phyloP scores from a whole-genome alignment of 2,329 filamentous ascomycete species.

The Eutypella sp. region DNA sequence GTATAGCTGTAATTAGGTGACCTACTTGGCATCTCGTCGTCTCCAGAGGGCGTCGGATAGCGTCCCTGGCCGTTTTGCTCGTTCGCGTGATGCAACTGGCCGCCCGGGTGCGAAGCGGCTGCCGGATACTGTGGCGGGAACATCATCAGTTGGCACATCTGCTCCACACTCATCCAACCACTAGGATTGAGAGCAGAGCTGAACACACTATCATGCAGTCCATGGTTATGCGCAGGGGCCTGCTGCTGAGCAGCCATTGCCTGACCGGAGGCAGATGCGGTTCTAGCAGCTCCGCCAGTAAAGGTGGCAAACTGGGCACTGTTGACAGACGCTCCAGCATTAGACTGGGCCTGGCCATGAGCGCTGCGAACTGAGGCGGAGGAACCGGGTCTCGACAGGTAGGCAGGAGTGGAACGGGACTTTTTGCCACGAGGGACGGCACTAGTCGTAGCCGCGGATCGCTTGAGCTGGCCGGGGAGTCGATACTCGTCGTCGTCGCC shows the following conservation, averaged over 20 bases:
- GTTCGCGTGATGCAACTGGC: too few relatives aligned
- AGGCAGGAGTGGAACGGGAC: slow-evolving; percentile 1
- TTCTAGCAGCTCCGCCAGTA: too few relatives aligned
- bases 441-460: background rate
- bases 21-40: slow-evolving; percentile 17
- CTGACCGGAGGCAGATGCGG: slow-evolving; percentile 12
- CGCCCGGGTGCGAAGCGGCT: too few relatives aligned
- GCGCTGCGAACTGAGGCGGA: background rate
- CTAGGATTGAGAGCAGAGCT: too few relatives aligned
- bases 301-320: too few relatives aligned
- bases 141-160: too few relatives aligned
- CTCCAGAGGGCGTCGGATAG: slow-evolving; percentile 8
- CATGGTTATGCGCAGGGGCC: slow-evolving; percentile 19
- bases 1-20: too few relatives aligned
- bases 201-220: slow-evolving; percentile 12
- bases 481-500: background rate
- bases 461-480: background rate
- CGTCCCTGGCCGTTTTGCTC: too few relatives aligned
- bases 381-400: background rate
- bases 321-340: too few relatives aligned
- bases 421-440: background rate
- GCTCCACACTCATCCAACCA: too few relatives aligned
- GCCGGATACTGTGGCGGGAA: slow-evolving; percentile 14
- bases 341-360: too few relatives aligned
- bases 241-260: slow-evolving; percentile 11